Evolutionary conservation across 768 basidiomycete species (phyloP).

Genomic region (Mycena galopus): DNA sequence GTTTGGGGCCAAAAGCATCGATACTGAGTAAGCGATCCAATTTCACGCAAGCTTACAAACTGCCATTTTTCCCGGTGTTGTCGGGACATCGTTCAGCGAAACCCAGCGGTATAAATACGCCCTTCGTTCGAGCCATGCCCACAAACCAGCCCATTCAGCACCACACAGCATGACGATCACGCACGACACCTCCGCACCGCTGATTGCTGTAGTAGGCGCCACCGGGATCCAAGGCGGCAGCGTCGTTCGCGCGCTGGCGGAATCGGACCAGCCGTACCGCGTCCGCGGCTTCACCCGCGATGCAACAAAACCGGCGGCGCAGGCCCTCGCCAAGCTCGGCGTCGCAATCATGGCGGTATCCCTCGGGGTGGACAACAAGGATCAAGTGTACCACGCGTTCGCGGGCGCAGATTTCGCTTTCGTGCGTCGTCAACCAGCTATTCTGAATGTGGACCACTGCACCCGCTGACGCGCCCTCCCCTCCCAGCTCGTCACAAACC

Average conservation of each 20-base stretch:
- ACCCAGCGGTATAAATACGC: no score
- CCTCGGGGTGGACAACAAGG: background rate
- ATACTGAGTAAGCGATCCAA: no score
- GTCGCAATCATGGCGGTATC: constrained; percentile 4
- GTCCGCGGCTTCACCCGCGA: constrained; percentile 6
- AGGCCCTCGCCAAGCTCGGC: background rate
- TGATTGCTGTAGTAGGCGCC: constrained; percentile 24
- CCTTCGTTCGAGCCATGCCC: no score
- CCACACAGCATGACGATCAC: constrained; percentile 20
- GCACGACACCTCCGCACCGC: constrained; percentile 7
- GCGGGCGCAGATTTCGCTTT: constrained; percentile 16
- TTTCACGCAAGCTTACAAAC: no score
- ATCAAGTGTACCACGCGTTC: constrained; percentile 16
- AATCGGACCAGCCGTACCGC: constrained; percentile 18
- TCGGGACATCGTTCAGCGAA: no score
- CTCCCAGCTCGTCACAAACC: constrained; percentile 1
- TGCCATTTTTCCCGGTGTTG: no score
- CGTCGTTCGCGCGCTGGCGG: constrained; percentile 8
- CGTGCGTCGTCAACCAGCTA: constrained; percentile 1
- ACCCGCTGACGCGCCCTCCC: background rate
- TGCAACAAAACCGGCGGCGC: no score
- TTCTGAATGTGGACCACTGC: no score
- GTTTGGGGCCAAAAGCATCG: no score
- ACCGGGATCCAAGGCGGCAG: no score
- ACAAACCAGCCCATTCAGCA: no score